Evolutionary conservation across 2,329 filamentous ascomycete genomes (phyloP), one percentile per base, ranked within the genome.

Genomic region (Penicillium rolfsii): DNA sequence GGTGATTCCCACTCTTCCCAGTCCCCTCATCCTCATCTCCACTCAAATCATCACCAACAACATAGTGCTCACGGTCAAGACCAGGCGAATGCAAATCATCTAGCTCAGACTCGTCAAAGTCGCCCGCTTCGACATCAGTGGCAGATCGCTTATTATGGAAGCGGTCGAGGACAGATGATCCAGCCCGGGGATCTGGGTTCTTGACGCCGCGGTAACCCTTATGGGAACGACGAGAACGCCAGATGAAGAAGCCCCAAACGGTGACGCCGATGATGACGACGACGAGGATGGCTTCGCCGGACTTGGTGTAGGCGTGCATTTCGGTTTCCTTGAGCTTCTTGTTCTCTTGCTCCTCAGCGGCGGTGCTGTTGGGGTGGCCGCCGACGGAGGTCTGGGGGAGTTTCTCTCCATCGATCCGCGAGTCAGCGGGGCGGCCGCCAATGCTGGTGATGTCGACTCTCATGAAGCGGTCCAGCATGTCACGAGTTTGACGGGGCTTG

Each of bases 381-480:
- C 91, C 91, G 2, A 95, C 91, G 19, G 89, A 90, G 1, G 90
- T 93, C 67, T 91, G 85, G 5, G 87, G 87, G 1, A 90, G 86
- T 74, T 93, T 92, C 76, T 96, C 91, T 58, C 93, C 93, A 72
- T 96, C 93, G 58, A 97, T 89, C 35, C 86, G 85, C 60, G 89
- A 93, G 75, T 96, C 90, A 0, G 88, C 85, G 0, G 93, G 91
- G 55, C 81, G 80, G 54, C 91, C 93, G 60, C 94, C 94, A 66
- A 97, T 96, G 71, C 86, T 89, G 69, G 87, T 90, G 67, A 98
- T 96, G 73, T 98, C 93, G 43, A 99, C 91, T 52, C 87, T 87
- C 85, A 98, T 92, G 79, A 99, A 97, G 43, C 95, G 90, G 77
- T 99, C 94, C 16, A 99, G 87, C 95, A 99, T 99, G 75, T 98